A percentile compares a stretch with the other conserved stretches of the same genome.
phyloP scores from a whole-genome alignment of 805 yeast species.

The Cyberlindnera xylosilytica region DNA sequence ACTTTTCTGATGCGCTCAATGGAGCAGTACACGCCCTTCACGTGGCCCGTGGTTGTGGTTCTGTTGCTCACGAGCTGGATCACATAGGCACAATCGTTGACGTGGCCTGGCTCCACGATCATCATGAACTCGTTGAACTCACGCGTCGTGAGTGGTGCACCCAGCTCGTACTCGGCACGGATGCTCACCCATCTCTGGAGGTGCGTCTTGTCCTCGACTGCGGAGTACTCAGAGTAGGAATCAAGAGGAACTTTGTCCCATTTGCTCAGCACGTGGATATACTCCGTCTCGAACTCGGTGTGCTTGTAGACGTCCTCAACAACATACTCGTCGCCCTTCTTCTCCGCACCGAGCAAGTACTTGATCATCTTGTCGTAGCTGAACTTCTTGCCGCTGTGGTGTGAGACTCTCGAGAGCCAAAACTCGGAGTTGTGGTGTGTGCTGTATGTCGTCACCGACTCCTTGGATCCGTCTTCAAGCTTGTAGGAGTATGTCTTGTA shows the following conservation, averaged over 20 bases:
- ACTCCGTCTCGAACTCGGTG: conserved; percentile 32
- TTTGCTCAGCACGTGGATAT: conserved; percentile 32
- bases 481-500: conserved; percentile 31
- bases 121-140: conserved; percentile 36
- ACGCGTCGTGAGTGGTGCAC: conserved; percentile 34
- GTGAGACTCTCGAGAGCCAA: conserved; percentile 34
- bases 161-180: conserved; percentile 35
- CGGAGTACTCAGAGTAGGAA: conserved; percentile 16
- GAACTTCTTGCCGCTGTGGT: conserved; percentile 23
- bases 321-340: conserved; percentile 8
- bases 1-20: conserved; percentile 31
- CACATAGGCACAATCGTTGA: conserved; percentile 29
- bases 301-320: conserved; percentile 29
- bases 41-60: conserved; percentile 23
- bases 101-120: conserved; percentile 25
- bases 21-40: conserved; percentile 34
- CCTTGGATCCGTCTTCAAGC: conserved; percentile 23
- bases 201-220: conserved; percentile 7
- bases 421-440: conserved; percentile 26
- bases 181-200: conserved; percentile 29
- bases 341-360: conserved; percentile 30
- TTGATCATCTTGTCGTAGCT: conserved; percentile 27
- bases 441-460: conserved; percentile 32
- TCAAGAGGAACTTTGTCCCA: conserved; percentile 26
- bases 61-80: conserved; percentile 32